Percentiles rank a stretch among this genome's conserved stretches.
These are phyloP conservation scores for Coemansia sp. DNA, from an alignment of 192 early-diverging fungal species.

Conservation along the genomic window DNA sequence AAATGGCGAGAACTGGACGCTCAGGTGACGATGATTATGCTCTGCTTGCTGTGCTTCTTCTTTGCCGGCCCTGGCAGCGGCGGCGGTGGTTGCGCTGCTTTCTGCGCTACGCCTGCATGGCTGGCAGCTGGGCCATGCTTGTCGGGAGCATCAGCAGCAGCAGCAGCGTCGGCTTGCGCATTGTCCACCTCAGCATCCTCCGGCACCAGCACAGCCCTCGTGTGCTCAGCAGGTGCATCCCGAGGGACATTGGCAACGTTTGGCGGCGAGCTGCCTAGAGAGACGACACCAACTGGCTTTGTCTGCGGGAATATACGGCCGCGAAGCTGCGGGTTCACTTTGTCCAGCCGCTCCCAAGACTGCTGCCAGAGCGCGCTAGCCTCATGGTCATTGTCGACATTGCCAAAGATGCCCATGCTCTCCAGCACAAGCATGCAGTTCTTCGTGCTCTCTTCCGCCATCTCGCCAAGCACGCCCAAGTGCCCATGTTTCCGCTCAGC, in stretches of 20 bases:
- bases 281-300: slow-evolving; percentile 1
- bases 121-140: neutral
- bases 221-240: neutral
- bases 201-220: neutral
- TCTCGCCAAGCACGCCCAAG: slow-evolving; percentile 45
- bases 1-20: neutral
- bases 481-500: slow-evolving; percentile 27
- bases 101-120: neutral
- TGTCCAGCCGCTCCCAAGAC: slow-evolving; percentile 41
- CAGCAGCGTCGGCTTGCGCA: slow-evolving; percentile 1
- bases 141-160: neutral
- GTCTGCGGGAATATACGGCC: slow-evolving; percentile 28
- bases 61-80: slow-evolving; percentile 17
- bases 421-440: slow-evolving; percentile 53
- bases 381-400: slow-evolving; percentile 6
- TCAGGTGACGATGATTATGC: slow-evolving; percentile 44
- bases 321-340: slow-evolving; percentile 41
- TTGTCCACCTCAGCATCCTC: slow-evolving; percentile 4
- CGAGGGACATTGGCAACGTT: neutral
- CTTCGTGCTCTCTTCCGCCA: slow-evolving; percentile 51
- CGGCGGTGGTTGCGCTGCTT: neutral
- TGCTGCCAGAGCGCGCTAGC: slow-evolving; percentile 23
- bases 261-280: neutral
- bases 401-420: slow-evolving; percentile 41
- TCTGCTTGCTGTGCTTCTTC: slow-evolving; percentile 34